Evolutionary conservation across 805 yeast species (phyloP), one percentile per base, ranked within the genome.

Genomic region (Hanseniaspora lachancei): DNA sequence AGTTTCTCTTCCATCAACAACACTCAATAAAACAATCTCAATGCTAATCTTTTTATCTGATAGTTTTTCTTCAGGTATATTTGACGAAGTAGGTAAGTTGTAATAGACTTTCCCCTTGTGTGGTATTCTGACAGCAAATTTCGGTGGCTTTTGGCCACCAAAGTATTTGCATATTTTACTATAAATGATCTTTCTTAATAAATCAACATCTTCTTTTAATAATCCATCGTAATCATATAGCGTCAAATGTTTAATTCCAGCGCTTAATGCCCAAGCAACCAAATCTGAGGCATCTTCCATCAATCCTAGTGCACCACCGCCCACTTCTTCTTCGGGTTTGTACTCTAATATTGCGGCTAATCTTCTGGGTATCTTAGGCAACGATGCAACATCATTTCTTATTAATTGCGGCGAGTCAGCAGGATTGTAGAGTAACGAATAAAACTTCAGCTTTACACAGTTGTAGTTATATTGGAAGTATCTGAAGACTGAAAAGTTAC

Each of bases 1-100:
- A 20, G 96, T 83, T 55, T 89, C 84, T 59, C 95, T 81, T 7
- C 98, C 98, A 67, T 93, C 97, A 42, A 80, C 78, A 42, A 76
- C 74, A 8, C 91, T 81, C 35, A 89, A 70, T 57, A 93, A 69
- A 32, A 80, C 74, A 58, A 91, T 76, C 54, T 77, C 80, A 57
- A 91, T 75, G 57, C 80, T 82, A 39, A 73, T 71, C 42, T 71
- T 69, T 23, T 64, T 62, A 36, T 68, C 65, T 27, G 66, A 66
- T 21, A 65, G 72, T 47, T 38, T 49, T 52, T 18, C 52, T 48
- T 29, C 48, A 21, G 13, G 6, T 40, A 41, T 29, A 8, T 10
- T 23, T 29, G 36, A 18, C 7, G 52, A 32, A 10, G 27, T 15
- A 15, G 54, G 51, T 9, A 41, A 49, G 47, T 64, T 67, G 51